Evolutionary conservation across 2,329 filamentous ascomycete species (phyloP).

Genomic region (Colletotrichum tabaci): DNA sequence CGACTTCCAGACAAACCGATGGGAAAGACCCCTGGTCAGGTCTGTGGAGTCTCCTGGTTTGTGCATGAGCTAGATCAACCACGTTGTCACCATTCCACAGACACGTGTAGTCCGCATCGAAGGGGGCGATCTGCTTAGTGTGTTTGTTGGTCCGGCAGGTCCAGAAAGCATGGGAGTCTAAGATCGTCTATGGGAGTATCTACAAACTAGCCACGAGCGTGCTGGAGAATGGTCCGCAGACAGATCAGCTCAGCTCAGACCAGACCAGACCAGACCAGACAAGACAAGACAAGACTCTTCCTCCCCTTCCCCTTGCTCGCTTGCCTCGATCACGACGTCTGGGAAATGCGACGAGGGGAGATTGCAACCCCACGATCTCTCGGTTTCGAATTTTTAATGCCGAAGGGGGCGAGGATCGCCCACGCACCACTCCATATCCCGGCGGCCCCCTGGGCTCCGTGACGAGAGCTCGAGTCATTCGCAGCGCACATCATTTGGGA

Average conservation of each 20-base stretch:
- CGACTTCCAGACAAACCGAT: background rate
- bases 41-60: background rate
- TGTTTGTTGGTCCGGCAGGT: background rate
- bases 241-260: too few relatives aligned
- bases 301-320: background rate
- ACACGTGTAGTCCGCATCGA: background rate
- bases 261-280: too few relatives aligned
- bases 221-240: too few relatives aligned
- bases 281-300: too few relatives aligned
- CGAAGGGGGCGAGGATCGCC: background rate
- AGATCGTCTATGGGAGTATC: background rate
- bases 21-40: background rate
- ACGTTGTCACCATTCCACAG: slow-evolving; percentile 16
- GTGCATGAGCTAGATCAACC: slow-evolving; percentile 1
- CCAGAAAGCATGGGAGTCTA: background rate
- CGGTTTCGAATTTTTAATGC: background rate
- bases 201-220: background rate
- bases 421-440: background rate
- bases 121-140: background rate
- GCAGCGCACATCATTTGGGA: background rate
- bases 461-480: slow-evolving; percentile 28
- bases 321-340: background rate
- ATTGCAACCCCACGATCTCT: slow-evolving; percentile 9
- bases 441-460: background rate
- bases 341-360: background rate